Percentiles rank a stretch among this genome's conserved stretches.
Evolutionary conservation across 495 filamentous ascomycete species (phyloP).

Genomic region (Talaromyces thailandensis): DNA sequence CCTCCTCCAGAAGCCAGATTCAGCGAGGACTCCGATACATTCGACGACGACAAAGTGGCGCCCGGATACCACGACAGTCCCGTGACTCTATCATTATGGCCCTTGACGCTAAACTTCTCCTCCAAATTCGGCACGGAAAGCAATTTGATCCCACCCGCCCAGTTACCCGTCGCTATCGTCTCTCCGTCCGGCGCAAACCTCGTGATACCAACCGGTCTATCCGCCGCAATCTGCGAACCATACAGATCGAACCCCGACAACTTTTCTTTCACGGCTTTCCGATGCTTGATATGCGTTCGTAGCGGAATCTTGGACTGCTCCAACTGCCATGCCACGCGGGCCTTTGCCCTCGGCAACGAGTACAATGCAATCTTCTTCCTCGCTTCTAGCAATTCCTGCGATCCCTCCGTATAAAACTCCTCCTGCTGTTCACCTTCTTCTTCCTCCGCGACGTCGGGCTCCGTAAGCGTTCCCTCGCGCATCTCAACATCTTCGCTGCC

Average conservation of each 20-base stretch:
- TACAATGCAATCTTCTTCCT: constrained; percentile 75
- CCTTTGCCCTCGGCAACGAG: constrained; percentile 74
- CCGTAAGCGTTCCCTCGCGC: constrained; percentile 26
- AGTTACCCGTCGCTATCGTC: constrained; percentile 81
- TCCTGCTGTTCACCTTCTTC: constrained; percentile 71
- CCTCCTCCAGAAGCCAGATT: constrained; percentile 89
- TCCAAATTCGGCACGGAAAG: constrained; percentile 76
- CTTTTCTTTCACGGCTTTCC: constrained; percentile 79
- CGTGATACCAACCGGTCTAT: constrained; percentile 80
- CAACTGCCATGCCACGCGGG: constrained; percentile 65
- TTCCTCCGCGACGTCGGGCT: constrained; percentile 31
- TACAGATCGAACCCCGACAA: constrained; percentile 78
- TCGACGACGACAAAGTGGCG: constrained; percentile 60
- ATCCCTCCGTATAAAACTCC: constrained; percentile 89
- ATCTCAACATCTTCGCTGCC: constrained; percentile 56
- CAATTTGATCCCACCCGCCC: constrained; percentile 79
- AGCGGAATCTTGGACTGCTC: constrained; percentile 73
- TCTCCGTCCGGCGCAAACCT: constrained; percentile 83
- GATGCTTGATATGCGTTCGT: constrained; percentile 81
- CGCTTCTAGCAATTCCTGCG: constrained; percentile 62
- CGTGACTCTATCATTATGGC: constrained; percentile 79
- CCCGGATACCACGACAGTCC: constrained; percentile 85
- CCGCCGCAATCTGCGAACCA: constrained; percentile 85
- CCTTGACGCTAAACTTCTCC: constrained; percentile 61
- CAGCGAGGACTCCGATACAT: constrained; percentile 61